Conservation (phyloP, 805 yeast genomes). For the Maudiozyma turicensis region DNA sequence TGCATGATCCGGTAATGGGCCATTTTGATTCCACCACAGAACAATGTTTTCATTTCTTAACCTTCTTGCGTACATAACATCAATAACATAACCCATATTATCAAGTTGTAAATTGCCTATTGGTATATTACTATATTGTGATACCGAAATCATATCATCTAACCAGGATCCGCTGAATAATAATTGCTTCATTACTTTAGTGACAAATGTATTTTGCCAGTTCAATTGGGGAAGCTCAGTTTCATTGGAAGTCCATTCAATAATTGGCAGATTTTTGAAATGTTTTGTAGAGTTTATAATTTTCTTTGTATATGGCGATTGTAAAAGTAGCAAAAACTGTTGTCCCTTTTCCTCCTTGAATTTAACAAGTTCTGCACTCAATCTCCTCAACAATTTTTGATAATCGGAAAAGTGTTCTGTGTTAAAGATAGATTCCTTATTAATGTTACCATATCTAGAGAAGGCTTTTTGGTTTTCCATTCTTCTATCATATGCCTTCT, state of each 20-base stretch:
- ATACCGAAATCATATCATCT: slow-evolving; percentile 49
- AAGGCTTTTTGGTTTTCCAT: slow-evolving; percentile 35
- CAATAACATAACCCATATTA: slow-evolving; percentile 69
- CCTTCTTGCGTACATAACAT: slow-evolving; percentile 75
- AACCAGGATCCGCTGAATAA: slow-evolving; percentile 69
- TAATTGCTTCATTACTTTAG: slow-evolving; percentile 58
- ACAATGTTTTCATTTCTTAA: slow-evolving; percentile 56
- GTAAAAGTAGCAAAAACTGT: slow-evolving; percentile 56
- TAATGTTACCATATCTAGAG: slow-evolving; percentile 43
- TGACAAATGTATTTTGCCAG: slow-evolving; percentile 66
- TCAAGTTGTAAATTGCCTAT: slow-evolving; percentile 76
- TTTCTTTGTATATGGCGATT: slow-evolving; percentile 51
- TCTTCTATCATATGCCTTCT: slow-evolving; percentile 42
- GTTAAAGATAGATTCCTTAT: slow-evolving; percentile 44
- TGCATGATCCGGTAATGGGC: slow-evolving; percentile 73
- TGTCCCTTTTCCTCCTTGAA: slow-evolving; percentile 59
- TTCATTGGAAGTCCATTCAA: slow-evolving; percentile 51
- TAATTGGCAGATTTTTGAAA: slow-evolving; percentile 48
- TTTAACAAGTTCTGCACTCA: slow-evolving; percentile 45
- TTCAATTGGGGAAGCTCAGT: slow-evolving; percentile 61
- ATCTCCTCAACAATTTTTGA: slow-evolving; percentile 45
- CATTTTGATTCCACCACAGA: slow-evolving; percentile 84
- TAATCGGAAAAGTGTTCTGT: slow-evolving; percentile 45
- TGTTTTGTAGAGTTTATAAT: slow-evolving; percentile 39
- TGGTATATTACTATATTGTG: slow-evolving; percentile 74